Evolutionary conservation across 176 grass and related monocot genomes (phyloP), one percentile per base, ranked within the genome.

Genomic region (Alopecurus myosuroides): DNA sequence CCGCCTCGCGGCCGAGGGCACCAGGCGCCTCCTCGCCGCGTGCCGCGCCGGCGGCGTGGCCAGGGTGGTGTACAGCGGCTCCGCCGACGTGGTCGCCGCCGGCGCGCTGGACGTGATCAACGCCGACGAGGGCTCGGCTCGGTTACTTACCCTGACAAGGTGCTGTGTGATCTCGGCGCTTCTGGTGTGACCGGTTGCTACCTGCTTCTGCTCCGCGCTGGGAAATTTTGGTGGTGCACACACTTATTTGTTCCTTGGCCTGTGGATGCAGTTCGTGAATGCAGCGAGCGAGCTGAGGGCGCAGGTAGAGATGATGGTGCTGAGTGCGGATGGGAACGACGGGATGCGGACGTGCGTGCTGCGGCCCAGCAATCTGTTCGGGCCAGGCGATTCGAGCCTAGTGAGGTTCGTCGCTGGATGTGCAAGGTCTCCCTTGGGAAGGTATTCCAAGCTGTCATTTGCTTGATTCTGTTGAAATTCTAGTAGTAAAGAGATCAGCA

Each of bases 261-360:
- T 46, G 33, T 74, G 82, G 62, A 11, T 40, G 62, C 88, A 99
- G 97, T 94, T 89, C 30, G 74, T 78, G 53, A 89, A 88, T 65
- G 74, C 35, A 40, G 62, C 79, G 84, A 88, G 83, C 88, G 97
- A 96, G 81, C 80, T 99, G 81, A 84, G 88, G 77, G 91, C 91
- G 77, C 97, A 98, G 84, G 78, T 92, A 35, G 97, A 98, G 88
- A 89, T 91, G 63, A 87, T 95, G 85, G 93, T 98, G 40, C 82
- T 98, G 55, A 48, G 75, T 53, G 91, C 91, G 63, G 94, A 96
- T 45, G 93, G 81, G 49, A 76, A 61, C 48, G 84, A 79, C 33
- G 93, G 86, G 77, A 72, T 96, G 78, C 85, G 83, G 73, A 98
- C 97, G 2, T 93, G 90, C 66, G 95, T 80, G 15, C 66, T 97